These are phyloP conservation scores for Seminavis robusta DNA, from an alignment of 108 stramenopile genomes.

Conservation along the genomic window DNA sequence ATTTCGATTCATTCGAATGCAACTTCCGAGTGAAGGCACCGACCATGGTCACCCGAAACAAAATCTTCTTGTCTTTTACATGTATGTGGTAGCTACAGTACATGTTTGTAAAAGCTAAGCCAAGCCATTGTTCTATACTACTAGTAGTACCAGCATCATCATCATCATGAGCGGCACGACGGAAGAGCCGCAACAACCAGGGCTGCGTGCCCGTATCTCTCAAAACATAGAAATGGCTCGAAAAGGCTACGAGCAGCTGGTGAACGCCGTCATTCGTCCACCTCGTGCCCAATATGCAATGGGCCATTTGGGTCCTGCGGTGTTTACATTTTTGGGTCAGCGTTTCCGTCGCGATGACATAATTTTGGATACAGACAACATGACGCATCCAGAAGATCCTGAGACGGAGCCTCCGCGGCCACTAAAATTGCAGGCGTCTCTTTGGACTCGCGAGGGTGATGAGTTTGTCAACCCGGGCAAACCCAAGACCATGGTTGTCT, in stretches of 20 bases:
- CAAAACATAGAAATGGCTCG: constrained; percentile 54
- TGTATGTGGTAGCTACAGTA: too few species aligned
- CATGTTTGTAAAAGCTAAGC: too few species aligned
- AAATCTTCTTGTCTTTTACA: too few species aligned
- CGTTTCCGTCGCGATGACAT: constrained; percentile 86
- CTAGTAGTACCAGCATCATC: background rate
- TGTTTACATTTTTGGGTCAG: constrained; percentile 61
- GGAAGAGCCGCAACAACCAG: background rate
- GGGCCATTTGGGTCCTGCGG: constrained; percentile 45
- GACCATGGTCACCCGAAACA: too few species aligned
- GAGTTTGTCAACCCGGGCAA: background rate
- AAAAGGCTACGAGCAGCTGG: constrained; percentile 78
- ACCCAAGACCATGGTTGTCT: constrained; percentile 59
- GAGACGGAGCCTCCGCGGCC: background rate
- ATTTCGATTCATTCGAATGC: too few species aligned
- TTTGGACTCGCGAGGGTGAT: constrained; percentile 1
- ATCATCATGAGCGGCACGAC: background rate
- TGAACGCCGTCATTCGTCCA: constrained; percentile 94
- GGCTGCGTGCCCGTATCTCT: constrained; percentile 3
- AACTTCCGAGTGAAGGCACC: too few species aligned
- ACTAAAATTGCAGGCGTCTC: constrained; percentile 5
- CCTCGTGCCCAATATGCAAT: constrained; percentile 77
- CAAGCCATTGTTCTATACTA: background rate
- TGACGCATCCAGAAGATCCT: background rate
- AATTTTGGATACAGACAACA: constrained; percentile 14